Percentiles rank a stretch among this genome's conserved stretches.
phyloP scores from a whole-genome alignment of 1,139 yeast genomes.

The Scheffersomyces lignicola region DNA sequence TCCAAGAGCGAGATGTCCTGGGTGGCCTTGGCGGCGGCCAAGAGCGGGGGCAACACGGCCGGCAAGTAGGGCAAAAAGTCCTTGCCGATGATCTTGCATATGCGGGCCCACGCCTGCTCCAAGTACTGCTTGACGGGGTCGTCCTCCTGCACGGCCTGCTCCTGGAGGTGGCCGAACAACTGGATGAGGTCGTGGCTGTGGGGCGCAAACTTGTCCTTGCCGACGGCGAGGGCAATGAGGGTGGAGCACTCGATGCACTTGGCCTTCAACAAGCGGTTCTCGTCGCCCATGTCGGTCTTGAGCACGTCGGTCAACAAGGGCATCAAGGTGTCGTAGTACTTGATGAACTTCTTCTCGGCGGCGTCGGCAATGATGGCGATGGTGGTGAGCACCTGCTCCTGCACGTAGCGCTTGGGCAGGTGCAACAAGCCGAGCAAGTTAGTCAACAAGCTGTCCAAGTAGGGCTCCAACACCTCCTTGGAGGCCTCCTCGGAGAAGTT shows the following conservation, averaged over 20 bases:
- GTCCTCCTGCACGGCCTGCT: slow-evolving; percentile 55
- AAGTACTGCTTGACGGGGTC: slow-evolving; percentile 87
- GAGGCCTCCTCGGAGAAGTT: slow-evolving; percentile 92
- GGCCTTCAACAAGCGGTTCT: slow-evolving; percentile 79
- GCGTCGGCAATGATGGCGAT: slow-evolving; percentile 98
- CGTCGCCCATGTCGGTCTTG: slow-evolving; percentile 75
- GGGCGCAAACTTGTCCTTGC: slow-evolving; percentile 81
- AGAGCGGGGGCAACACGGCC: slow-evolving; percentile 84
- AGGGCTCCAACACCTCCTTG: slow-evolving; percentile 85
- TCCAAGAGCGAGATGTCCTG: slow-evolving; percentile 88
- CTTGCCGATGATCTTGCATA: slow-evolving; percentile 80
- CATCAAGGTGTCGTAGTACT: slow-evolving; percentile 94
- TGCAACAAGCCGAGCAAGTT: slow-evolving; percentile 74
- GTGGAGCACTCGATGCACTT: slow-evolving; percentile 96
- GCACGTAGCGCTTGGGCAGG: slow-evolving; percentile 89
- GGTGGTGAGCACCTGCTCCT: slow-evolving; percentile 94
- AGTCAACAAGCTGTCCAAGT: slow-evolving; percentile 74
- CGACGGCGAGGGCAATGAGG: slow-evolving; percentile 94
- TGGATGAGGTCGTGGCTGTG: slow-evolving; percentile 75
- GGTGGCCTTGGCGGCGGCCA: slow-evolving; percentile 81
- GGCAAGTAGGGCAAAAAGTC: slow-evolving; percentile 88
- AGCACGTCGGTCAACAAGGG: slow-evolving; percentile 81
- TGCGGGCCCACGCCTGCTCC: slow-evolving; percentile 96
- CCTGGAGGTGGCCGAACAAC: slow-evolving; percentile 73
- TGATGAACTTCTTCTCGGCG: slow-evolving; percentile 85